Evolutionary conservation across 805 yeast species (phyloP).

Genomic region (Diddensiella transvaalensis): DNA sequence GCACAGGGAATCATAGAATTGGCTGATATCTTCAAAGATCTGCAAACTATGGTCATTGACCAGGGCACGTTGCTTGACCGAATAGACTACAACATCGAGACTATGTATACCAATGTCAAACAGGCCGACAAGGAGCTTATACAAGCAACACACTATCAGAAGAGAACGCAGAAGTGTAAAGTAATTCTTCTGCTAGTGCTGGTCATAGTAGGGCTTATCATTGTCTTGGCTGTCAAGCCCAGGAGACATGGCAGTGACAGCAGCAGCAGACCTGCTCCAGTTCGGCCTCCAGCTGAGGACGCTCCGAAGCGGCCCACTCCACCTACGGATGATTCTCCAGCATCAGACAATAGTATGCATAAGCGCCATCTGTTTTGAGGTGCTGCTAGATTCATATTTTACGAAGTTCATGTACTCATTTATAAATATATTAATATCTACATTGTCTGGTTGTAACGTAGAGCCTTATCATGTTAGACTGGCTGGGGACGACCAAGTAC

Average conservation of each 20-base stretch:
- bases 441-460: no score
- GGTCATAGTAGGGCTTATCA: constrained; percentile 65
- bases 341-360: no score
- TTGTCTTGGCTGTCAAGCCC: constrained; percentile 62
- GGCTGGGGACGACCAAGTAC: constrained; percentile 7
- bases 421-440: no score
- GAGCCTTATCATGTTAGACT: neutral
- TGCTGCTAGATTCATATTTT: no score
- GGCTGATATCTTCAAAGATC: constrained; percentile 86
- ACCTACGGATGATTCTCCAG: neutral
- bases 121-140: constrained; percentile 73
- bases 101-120: constrained; percentile 71
- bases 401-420: no score
- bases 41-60: constrained; percentile 87
- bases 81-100: constrained; percentile 85
- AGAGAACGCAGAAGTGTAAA: constrained; percentile 86
- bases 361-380: no score
- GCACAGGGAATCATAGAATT: constrained; percentile 95
- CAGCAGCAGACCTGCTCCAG: constrained; percentile 10
- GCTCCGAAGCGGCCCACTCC: constrained; percentile 8
- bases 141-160: constrained; percentile 77
- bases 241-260: constrained; percentile 18
- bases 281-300: constrained; percentile 1
- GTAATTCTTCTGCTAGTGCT: constrained; percentile 69
- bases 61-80: constrained; percentile 94